Percentiles rank a stretch among this genome's conserved stretches.
phyloP scores from a whole-genome alignment of 2,329 filamentous ascomycete species.

The Botrytis cinerea region DNA sequence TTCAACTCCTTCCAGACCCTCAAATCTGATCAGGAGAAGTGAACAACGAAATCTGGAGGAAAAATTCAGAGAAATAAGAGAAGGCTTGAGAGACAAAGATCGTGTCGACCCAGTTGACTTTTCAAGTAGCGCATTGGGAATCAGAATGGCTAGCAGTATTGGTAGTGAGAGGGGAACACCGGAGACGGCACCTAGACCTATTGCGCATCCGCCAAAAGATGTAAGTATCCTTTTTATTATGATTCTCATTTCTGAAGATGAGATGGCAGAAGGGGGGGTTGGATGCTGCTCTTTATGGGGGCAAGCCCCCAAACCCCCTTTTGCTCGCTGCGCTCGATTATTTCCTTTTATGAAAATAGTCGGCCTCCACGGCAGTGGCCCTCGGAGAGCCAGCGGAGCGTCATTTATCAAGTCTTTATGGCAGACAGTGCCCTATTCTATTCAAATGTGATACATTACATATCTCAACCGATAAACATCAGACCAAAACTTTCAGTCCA shows the following conservation, averaged over 20 bases:
- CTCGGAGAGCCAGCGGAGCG: slow-evolving; percentile 17
- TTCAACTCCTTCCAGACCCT: neutral
- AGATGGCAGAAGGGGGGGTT: neutral
- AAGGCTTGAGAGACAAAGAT: neutral
- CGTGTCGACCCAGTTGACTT: neutral
- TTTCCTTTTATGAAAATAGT: neutral
- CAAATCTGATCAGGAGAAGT: too few species aligned
- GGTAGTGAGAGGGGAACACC: slow-evolving; percentile 16
- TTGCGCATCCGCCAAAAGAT: slow-evolving; percentile 23
- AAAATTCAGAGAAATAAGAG: slow-evolving; percentile 9
- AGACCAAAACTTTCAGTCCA: neutral
- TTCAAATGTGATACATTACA: neutral
- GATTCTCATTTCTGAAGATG: neutral
- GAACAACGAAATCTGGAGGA: slow-evolving; percentile 5
- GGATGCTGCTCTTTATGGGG: neutral
- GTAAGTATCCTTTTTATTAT: neutral
- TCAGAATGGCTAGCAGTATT: neutral
- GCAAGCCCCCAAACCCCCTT: slow-evolving; percentile 7
- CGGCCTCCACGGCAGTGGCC: slow-evolving; percentile 10
- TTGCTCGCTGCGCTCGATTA: slow-evolving; percentile 7
- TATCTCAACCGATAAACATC: neutral
- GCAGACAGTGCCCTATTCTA: neutral
- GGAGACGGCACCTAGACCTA: slow-evolving; percentile 19
- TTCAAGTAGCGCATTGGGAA: neutral
- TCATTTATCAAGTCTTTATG: neutral